These are phyloP conservation scores for Leptographium radiaticola DNA, from an alignment of 2,329 filamentous ascomycete genomes.

Conservation along the genomic window DNA sequence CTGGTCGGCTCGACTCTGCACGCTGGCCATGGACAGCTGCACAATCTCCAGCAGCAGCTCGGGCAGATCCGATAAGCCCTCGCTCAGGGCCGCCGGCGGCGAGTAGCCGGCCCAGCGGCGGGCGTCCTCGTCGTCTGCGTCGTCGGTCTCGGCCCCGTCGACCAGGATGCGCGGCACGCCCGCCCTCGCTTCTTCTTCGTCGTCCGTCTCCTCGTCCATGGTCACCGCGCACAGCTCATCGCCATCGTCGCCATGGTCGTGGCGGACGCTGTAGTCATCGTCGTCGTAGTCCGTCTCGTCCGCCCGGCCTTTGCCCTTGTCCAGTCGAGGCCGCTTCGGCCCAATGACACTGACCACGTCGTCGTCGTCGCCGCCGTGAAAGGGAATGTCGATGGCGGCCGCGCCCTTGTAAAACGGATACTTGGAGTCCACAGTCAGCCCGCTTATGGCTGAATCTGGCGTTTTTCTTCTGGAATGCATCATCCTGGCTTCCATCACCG, in stretches of 20 bases:
- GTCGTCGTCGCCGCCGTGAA: background rate
- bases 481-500: too few species aligned
- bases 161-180: slow-evolving; percentile 14
- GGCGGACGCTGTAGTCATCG: background rate
- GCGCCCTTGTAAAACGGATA: too few species aligned
- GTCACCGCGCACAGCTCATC: background rate
- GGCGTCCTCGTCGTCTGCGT: background rate
- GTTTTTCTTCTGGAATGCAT: too few species aligned
- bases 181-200: slow-evolving; percentile 12
- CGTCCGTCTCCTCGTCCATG: background rate
- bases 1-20: slow-evolving; percentile 23
- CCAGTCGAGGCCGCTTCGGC: too few species aligned
- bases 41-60: slow-evolving; percentile 29
- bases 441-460: too few species aligned
- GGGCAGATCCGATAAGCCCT: slow-evolving; percentile 22
- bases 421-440: too few species aligned
- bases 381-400: background rate
- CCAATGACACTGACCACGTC: background rate
- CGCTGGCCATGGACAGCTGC: slow-evolving; percentile 29
- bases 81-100: slow-evolving; percentile 28
- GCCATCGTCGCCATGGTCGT: too few species aligned
- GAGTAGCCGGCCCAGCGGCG: slow-evolving; percentile 29
- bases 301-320: background rate
- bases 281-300: background rate
- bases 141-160: slow-evolving; percentile 11